These are phyloP conservation scores for Lactarius quietus DNA, from an alignment of 768 basidiomycete species.

Conservation along the genomic window DNA sequence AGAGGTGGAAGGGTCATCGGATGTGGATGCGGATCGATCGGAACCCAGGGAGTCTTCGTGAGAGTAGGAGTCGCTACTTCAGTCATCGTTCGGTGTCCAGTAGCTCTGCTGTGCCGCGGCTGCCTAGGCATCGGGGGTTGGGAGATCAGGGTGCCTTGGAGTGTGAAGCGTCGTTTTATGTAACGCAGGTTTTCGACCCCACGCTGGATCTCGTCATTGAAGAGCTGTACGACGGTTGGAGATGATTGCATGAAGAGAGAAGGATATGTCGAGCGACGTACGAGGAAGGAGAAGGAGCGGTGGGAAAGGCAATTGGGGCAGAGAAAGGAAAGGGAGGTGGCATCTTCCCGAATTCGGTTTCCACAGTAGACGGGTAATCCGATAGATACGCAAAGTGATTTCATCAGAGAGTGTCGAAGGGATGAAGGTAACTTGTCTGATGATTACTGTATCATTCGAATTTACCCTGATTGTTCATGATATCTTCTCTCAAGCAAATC, in stretches of 20 bases:
- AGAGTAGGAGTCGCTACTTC: conserved; percentile 37
- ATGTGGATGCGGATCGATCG: conserved; percentile 38
- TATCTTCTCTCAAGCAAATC: too few species aligned
- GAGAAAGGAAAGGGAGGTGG: neutral
- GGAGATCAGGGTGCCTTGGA: conserved; percentile 82
- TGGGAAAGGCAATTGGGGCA: neutral
- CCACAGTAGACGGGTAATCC: too few species aligned
- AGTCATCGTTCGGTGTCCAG: conserved; percentile 40
- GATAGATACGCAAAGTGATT: too few species aligned
- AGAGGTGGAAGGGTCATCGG: conserved; percentile 84
- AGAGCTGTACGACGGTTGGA: conserved; percentile 55
- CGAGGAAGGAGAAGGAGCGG: neutral
- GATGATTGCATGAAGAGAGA: conserved; percentile 2
- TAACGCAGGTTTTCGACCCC: conserved; percentile 84
- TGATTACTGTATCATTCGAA: too few species aligned
- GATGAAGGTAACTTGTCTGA: too few species aligned
- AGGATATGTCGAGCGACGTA: neutral
- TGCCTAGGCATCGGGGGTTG: conserved; percentile 63
- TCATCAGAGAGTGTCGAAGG: too few species aligned
- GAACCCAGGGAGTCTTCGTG: conserved; percentile 42
- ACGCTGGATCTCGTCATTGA: conserved; percentile 79
- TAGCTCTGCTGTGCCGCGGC: conserved; percentile 33
- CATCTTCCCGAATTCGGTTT: too few species aligned
- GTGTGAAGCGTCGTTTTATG: conserved; percentile 77
- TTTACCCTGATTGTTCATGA: too few species aligned